These are phyloP conservation scores for Candida berthetii DNA, from an alignment of 805 yeast species.

Conservation along the genomic window DNA sequence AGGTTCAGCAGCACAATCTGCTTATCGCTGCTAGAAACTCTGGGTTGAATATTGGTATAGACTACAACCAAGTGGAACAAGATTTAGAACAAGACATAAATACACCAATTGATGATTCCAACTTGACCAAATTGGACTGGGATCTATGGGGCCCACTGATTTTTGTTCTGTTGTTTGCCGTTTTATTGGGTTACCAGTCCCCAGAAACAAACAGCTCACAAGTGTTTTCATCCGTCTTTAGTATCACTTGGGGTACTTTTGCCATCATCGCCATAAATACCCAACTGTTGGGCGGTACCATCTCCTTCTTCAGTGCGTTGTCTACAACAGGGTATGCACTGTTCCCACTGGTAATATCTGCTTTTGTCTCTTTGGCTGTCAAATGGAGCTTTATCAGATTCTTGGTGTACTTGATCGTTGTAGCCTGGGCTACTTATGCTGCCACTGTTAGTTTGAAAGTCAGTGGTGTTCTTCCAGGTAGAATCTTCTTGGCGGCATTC, in stretches of 20 bases:
- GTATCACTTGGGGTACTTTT: constrained; percentile 58
- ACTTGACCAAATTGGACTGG: constrained; percentile 38
- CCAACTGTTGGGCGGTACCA: constrained; percentile 53
- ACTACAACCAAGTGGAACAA: constrained; percentile 21
- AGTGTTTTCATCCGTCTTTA: constrained; percentile 60
- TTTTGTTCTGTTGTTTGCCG: constrained; percentile 50
- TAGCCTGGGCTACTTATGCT: constrained; percentile 60
- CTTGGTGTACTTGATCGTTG: constrained; percentile 36
- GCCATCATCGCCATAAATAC: constrained; percentile 57
- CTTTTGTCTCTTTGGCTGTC: constrained; percentile 41
- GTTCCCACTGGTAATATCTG: constrained; percentile 57
- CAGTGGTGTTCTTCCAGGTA: constrained; percentile 58
- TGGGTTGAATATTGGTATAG: constrained; percentile 22
- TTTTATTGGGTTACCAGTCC: constrained; percentile 30
- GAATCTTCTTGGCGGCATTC: constrained; percentile 56
- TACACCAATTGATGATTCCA: constrained; percentile 17
- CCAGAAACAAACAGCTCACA: constrained; percentile 32
- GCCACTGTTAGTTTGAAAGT: constrained; percentile 53
- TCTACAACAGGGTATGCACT: constrained; percentile 66
- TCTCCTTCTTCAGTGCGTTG: constrained; percentile 61
- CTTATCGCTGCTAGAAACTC: constrained; percentile 21
- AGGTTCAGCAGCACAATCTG: constrained; percentile 22
- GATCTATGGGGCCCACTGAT: constrained; percentile 70
- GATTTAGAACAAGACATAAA: constrained; percentile 20
- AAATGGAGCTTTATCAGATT: constrained; percentile 43